phyloP scores from a whole-genome alignment of 208 protist genomes.

The Leishmania turanica region DNA sequence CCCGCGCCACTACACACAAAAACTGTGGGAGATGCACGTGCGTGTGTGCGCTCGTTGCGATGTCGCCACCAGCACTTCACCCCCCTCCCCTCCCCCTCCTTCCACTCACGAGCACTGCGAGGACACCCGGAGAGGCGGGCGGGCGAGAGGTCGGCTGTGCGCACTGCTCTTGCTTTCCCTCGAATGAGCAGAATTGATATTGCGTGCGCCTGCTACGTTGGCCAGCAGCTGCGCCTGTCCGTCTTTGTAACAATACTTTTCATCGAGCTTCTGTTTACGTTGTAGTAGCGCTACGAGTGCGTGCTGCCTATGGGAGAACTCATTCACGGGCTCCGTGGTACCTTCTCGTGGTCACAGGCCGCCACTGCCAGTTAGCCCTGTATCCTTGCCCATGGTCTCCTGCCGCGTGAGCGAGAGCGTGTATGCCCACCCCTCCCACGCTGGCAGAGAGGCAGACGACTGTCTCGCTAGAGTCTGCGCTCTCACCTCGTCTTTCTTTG shows the following conservation, averaged over 20 bases:
- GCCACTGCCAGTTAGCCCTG: background rate
- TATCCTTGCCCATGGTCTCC: background rate
- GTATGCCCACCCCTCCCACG: background rate
- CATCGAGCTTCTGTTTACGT: background rate
- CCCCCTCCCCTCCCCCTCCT: too few relatives aligned
- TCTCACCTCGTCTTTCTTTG: background rate
- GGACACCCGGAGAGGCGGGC: background rate
- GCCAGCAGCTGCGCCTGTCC: background rate
- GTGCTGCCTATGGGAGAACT: background rate
- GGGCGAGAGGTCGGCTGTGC: background rate
- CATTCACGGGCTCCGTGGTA: background rate
- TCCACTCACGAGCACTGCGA: background rate
- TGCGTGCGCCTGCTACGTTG: background rate
- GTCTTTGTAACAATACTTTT: background rate
- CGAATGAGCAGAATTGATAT: background rate
- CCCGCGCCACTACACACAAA: background rate
- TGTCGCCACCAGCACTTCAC: background rate
- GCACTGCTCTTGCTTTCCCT: background rate
- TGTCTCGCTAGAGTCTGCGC: background rate
- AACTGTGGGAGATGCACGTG: background rate
- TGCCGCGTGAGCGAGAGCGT: background rate
- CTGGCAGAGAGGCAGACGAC: background rate
- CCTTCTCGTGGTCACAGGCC: background rate
- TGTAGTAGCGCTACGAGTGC: background rate
- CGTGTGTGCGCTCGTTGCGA: background rate